Evolutionary conservation across 2,329 filamentous ascomycete genomes (phyloP).

Genomic region (Sordariomycetes sp.): DNA sequence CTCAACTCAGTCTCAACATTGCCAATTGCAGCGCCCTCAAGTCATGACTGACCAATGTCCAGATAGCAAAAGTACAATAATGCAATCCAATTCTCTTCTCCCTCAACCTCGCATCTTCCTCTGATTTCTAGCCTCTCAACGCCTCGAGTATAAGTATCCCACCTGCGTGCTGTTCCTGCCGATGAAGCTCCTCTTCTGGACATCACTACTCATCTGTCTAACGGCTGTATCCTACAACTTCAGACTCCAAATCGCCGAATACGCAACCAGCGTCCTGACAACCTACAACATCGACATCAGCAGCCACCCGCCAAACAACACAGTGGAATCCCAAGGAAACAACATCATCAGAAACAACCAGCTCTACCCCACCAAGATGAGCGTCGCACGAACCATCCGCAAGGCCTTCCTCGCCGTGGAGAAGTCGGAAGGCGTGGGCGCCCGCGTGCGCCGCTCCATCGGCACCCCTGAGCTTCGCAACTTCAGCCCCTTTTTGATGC

Average conservation of each 20-base stretch:
- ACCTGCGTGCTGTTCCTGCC: no score
- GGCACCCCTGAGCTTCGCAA: slow-evolving; percentile 76
- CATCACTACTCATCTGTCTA: slow-evolving; percentile 19
- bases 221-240: slow-evolving; percentile 17
- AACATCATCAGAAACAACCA: slow-evolving; percentile 1
- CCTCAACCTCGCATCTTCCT: no score
- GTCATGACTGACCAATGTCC: no score
- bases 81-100: not conserved
- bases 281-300: slow-evolving; percentile 4
- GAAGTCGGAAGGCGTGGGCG: slow-evolving; percentile 81
- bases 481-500: slow-evolving; percentile 91
- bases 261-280: slow-evolving; percentile 6
- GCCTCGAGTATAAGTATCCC: no score
- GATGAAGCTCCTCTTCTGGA: slow-evolving; percentile 19
- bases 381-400: slow-evolving; percentile 64
- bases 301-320: slow-evolving; percentile 6
- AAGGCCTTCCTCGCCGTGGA: slow-evolving; percentile 79
- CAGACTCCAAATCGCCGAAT: slow-evolving; percentile 12
- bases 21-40: no score
- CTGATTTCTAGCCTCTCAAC: no score
- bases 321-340: slow-evolving; percentile 3
- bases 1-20: no score
- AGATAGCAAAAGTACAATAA: not conserved
- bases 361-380: slow-evolving; percentile 37
- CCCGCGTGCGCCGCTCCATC: slow-evolving; percentile 77